Evolutionary conservation across 805 yeast species (phyloP).

Genomic region (Starmerella potacharoeniae): DNA sequence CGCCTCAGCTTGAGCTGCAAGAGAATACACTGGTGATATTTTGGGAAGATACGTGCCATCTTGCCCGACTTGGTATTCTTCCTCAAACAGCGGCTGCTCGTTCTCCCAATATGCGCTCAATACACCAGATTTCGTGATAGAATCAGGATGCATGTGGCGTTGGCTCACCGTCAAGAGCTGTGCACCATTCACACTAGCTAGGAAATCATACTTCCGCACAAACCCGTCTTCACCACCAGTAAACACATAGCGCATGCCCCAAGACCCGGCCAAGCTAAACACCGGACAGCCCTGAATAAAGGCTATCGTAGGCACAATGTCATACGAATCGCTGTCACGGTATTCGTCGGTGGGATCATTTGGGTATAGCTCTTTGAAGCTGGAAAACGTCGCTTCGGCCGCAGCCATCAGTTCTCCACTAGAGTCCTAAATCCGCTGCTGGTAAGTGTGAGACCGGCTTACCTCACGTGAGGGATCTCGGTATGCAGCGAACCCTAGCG

Average conservation of each 20-base stretch:
- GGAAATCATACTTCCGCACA: conserved; percentile 78
- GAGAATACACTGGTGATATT: conserved; percentile 74
- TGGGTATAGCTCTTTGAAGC: conserved; percentile 9
- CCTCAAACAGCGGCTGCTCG: conserved; percentile 62
- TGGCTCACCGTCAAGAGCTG: conserved; percentile 83
- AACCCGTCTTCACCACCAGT: conserved; percentile 96
- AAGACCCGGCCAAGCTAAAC: conserved; percentile 63
- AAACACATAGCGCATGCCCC: conserved; percentile 74
- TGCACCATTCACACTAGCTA: conserved; percentile 75
- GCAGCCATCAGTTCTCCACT: background rate
- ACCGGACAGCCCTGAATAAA: conserved; percentile 72
- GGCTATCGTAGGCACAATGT: conserved; percentile 75
- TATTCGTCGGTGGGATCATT: conserved; percentile 5
- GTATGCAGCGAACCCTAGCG: no score
- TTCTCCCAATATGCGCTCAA: conserved; percentile 87
- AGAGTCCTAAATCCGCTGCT: background rate
- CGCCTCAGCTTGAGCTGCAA: conserved; percentile 74
- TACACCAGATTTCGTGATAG: conserved; percentile 75
- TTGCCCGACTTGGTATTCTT: conserved; percentile 32
- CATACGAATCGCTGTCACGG: conserved; percentile 31
- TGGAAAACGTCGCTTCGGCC: background rate
- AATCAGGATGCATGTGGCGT: conserved; percentile 76
- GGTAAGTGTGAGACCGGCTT: background rate
- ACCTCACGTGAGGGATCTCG: background rate
- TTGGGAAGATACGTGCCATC: conserved; percentile 31